Evolutionary conservation across 23 red algal species (phyloP).

Genomic region (Gracilaria gracilis): DNA sequence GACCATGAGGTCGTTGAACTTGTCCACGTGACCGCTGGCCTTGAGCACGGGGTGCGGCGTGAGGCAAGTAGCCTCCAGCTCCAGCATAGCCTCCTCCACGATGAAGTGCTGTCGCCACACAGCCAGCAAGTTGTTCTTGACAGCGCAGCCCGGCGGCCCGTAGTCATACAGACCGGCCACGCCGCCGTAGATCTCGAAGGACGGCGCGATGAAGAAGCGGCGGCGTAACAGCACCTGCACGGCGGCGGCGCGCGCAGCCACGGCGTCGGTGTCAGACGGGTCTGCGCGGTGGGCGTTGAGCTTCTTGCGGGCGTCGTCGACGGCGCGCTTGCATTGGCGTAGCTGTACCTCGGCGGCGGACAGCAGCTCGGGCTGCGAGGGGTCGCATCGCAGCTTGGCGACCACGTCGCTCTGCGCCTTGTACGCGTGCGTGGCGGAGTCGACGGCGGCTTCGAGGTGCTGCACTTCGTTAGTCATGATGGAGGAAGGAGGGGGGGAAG

Average conservation of each 20-base stretch:
- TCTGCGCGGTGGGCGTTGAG: constrained; percentile 27
- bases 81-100: constrained; percentile 95
- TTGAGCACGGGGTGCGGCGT: constrained; percentile 91
- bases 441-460: constrained; percentile 8
- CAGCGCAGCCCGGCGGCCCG: constrained; percentile 92
- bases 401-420: constrained; percentile 40
- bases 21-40: constrained; percentile 95
- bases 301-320: constrained; percentile 36
- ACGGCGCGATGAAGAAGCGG: constrained; percentile 93
- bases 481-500: background rate
- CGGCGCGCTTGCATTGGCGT: constrained; percentile 32
- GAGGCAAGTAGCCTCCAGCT: constrained; percentile 90
- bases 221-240: constrained; percentile 73
- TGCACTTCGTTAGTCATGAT: constrained; percentile 8
- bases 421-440: constrained; percentile 57
- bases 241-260: constrained; percentile 40
- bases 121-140: constrained; percentile 90
- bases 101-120: constrained; percentile 97
- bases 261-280: constrained; percentile 1
- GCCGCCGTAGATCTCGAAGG: constrained; percentile 99
- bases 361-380: constrained; percentile 20
- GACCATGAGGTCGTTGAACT: constrained; percentile 94
- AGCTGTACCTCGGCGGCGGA: constrained; percentile 36
- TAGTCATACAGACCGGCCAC: constrained; percentile 98
- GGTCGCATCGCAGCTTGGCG: constrained; percentile 26